These are phyloP conservation scores for Beauveria sp. DNA, from an alignment of 2,329 filamentous ascomycete species.

Conservation along the genomic window DNA sequence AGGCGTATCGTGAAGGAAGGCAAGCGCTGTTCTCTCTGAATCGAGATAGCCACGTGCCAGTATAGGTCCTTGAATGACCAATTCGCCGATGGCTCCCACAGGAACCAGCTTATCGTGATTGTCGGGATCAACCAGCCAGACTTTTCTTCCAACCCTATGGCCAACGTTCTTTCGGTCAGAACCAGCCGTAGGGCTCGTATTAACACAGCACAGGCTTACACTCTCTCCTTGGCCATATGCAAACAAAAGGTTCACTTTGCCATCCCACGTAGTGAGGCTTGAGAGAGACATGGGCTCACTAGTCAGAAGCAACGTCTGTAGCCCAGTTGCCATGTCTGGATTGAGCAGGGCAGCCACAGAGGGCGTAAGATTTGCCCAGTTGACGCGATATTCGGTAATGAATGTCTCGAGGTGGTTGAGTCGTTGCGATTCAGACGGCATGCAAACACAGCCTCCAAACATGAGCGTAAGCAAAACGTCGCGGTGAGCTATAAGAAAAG, in stretches of 20 bases:
- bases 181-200: neutral
- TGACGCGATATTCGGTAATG: constrained; percentile 10
- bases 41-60: constrained; percentile 14
- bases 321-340: neutral
- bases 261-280: neutral
- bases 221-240: neutral
- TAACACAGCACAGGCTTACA: neutral
- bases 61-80: constrained; percentile 14
- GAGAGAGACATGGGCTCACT: neutral
- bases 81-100: constrained; percentile 14
- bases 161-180: constrained; percentile 8
- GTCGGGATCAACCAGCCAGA: constrained; percentile 6
- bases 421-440: constrained; percentile 11
- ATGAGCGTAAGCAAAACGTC: constrained; percentile 8
- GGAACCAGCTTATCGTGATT: constrained; percentile 11
- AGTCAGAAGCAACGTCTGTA: neutral
- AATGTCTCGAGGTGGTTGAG: constrained; percentile 6
- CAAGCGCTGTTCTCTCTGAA: constrained; percentile 14
- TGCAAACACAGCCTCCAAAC: constrained; percentile 9
- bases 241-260: neutral
- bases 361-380: constrained; percentile 9
- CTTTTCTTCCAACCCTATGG: neutral
- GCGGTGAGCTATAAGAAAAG: constrained; percentile 3
- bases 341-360: constrained; percentile 2
- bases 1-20: constrained; percentile 13